phyloP scores from a whole-genome alignment of 23 red algal genomes.

The Gracilaria gracilis region DNA sequence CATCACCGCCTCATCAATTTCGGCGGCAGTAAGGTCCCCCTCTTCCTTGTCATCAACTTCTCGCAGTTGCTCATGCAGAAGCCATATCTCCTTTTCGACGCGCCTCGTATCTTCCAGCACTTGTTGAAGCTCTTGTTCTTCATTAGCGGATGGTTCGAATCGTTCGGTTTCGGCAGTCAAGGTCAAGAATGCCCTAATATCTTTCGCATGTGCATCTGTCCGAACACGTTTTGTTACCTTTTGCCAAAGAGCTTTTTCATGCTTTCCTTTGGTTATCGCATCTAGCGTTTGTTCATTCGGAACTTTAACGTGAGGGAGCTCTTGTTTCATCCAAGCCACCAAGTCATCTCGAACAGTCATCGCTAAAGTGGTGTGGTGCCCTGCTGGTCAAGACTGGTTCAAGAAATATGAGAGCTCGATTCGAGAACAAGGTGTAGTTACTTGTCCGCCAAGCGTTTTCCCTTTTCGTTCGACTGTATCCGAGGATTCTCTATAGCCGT shows the following conservation, averaged over 20 bases:
- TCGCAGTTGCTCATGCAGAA: constrained; percentile 14
- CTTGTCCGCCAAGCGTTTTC: not conserved
- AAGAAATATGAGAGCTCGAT: not conserved
- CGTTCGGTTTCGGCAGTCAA: not conserved
- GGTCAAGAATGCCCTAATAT: not conserved
- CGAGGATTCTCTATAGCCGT: too few species aligned
- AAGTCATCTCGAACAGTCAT: constrained; percentile 16
- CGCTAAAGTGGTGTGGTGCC: not conserved
- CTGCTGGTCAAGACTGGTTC: not conserved
- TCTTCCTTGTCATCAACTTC: constrained; percentile 16
- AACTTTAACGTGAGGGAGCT: constrained; percentile 17
- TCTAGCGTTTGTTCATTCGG: constrained; percentile 5
- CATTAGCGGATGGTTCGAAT: not conserved
- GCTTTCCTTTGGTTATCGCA: constrained; percentile 1
- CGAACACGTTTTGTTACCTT: constrained; percentile 7
- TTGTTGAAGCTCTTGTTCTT: constrained; percentile 1
- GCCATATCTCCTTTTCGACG: not conserved
- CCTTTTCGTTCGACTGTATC: not conserved
- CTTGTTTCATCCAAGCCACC: constrained; percentile 37
- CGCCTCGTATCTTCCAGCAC: not conserved
- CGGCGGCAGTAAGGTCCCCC: constrained; percentile 7
- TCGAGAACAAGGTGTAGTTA: not conserved
- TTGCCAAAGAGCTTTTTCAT: constrained; percentile 22
- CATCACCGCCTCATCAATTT: constrained; percentile 19
- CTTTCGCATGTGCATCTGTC: constrained; percentile 6